Percentiles rank a stretch among this genome's conserved stretches.
These are phyloP conservation scores for Arthrinium phaeospermum DNA, from an alignment of 2,329 filamentous ascomycete species.

Conservation along the genomic window DNA sequence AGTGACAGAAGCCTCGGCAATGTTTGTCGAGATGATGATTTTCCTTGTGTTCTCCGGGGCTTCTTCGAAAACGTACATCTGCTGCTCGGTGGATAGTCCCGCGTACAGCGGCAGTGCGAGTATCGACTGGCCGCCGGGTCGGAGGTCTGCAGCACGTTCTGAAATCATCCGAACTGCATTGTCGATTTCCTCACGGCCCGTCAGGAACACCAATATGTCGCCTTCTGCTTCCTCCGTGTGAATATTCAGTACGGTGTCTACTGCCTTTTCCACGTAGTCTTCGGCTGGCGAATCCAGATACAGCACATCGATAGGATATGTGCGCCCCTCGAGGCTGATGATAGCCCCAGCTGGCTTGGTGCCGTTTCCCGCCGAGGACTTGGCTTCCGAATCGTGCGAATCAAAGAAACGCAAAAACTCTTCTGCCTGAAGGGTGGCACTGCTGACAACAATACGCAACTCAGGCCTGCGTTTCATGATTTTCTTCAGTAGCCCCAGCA, in stretches of 20 bases:
- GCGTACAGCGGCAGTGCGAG: constrained; percentile 84
- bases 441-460: constrained; percentile 87
- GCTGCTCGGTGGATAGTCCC: constrained; percentile 86
- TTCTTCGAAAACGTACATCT: constrained; percentile 93
- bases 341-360: constrained; percentile 58
- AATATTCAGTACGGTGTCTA: constrained; percentile 86
- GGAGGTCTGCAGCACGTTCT: constrained; percentile 70
- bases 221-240: constrained; percentile 81
- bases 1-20: constrained; percentile 94
- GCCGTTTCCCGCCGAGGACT: constrained; percentile 34
- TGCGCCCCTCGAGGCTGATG: constrained; percentile 84
- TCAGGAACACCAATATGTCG: constrained; percentile 90
- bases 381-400: constrained; percentile 45
- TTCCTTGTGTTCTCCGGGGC: constrained; percentile 83
- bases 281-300: constrained; percentile 80
- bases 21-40: constrained; percentile 92
- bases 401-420: constrained; percentile 81
- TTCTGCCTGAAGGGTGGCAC: constrained; percentile 90
- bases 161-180: constrained; percentile 77
- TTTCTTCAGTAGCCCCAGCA: constrained; percentile 90
- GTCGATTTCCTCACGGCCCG: constrained; percentile 93
- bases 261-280: constrained; percentile 83
- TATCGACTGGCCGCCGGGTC: constrained; percentile 63
- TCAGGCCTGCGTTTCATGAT: constrained; percentile 81
- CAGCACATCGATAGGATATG: constrained; percentile 86